Evolutionary conservation across 768 basidiomycete genomes (phyloP), one percentile per base, ranked within the genome.

Genomic region (Thelephora aurantiotincta): DNA sequence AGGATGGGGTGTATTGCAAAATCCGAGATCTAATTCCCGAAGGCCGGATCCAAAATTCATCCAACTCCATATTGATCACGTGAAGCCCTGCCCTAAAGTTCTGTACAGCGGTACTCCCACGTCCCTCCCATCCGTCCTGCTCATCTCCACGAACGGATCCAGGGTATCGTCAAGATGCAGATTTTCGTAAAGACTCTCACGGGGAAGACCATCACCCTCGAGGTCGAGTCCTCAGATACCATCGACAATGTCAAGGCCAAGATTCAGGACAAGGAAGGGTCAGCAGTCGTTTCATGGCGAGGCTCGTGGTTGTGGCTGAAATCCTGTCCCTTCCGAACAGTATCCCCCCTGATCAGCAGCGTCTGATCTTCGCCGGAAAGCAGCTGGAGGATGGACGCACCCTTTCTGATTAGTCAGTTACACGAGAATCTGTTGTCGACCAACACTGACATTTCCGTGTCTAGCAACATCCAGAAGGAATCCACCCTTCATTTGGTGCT

Each of bases 381-480:
- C 94, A 97, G 67, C 80, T 97, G 50, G 94, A 98, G 68, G 94
- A 98, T 65, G 94, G 94, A 43, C 86, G 94, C 57, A 97, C 93
- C 6, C 72, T 97, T 38, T 84, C 77, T 55, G 94, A 98, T 69
- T 97, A 94, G 26, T 30, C 5, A 30, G 26, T 30, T 4, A 9
- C 9, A 9, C 26, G 26, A 30, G 26, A n/a, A n/a, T 9, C 9
- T 30, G 26, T 30, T 30, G 9, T 9, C 9, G 26, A 30, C 9
- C 26, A 30, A 30, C 9, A 4, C 26, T 30, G 26, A 30, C 26
- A 30, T 30, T 30, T 30, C 26, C 26, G 26, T n/a, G n/a, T 4
- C 26, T 9, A 30, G 26, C 75, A 94, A 94, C 72, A 96, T 94
- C 62, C 91, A 93, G 72, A 92, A 93, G 70, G 93, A 97, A 68